phyloP scores from a whole-genome alignment of 2,329 filamentous ascomycete genomes.

The Trichoderma simmonsii region DNA sequence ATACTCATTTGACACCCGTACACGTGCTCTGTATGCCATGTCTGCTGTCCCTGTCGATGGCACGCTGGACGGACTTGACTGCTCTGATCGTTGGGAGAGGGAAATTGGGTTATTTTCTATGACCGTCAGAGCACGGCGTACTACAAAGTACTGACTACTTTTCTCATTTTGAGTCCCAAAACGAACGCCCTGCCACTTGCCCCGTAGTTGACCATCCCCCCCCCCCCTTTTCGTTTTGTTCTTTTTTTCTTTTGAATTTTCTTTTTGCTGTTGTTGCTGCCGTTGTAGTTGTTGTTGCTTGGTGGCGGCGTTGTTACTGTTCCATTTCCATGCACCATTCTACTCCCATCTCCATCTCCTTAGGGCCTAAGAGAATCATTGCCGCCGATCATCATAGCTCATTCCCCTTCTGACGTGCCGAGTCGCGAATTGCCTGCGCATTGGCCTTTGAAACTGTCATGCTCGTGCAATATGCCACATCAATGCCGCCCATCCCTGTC shows the following conservation, averaged over 20 bases:
- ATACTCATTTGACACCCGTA: not conserved
- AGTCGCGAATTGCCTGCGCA: constrained; percentile 10
- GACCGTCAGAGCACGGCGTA: not conserved
- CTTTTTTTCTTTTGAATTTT: not conserved
- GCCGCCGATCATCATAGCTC: constrained; percentile 18
- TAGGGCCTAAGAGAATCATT: constrained; percentile 19
- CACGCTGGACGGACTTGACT: not conserved
- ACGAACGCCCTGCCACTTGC: not conserved
- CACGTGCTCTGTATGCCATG: not conserved
- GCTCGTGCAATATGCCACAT: constrained; percentile 15
- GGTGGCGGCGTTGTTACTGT: not conserved
- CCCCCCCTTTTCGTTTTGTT: not conserved
- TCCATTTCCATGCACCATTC: not conserved
- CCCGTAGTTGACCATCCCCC: not conserved
- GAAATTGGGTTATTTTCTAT: not conserved
- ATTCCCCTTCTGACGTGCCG: constrained; percentile 1
- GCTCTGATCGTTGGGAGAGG: not conserved
- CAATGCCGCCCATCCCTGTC: constrained; percentile 8
- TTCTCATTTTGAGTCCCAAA: not conserved
- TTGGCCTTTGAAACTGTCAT: constrained; percentile 8
- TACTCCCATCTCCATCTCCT: not conserved
- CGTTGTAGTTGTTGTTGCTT: not conserved
- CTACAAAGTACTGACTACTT: constrained; percentile 3
- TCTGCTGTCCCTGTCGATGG: not conserved
- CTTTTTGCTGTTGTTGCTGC: not conserved